Conservation (phyloP, 805 yeast species). For the Starmerella floricola region DNA sequence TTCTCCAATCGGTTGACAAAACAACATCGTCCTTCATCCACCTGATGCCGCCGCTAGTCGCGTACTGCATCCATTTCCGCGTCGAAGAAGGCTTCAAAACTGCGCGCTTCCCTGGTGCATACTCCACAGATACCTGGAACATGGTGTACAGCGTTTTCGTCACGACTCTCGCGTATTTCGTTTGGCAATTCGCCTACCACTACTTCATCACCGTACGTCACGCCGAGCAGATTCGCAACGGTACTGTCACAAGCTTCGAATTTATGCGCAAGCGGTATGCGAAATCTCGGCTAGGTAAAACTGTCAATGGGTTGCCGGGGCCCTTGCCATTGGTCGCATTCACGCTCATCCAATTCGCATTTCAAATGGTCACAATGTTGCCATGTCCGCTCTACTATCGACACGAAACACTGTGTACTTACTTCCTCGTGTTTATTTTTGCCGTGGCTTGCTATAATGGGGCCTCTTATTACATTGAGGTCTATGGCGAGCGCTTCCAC, state of each 20-base stretch:
- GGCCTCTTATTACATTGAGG: conserved; percentile 86
- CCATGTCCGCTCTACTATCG: conserved; percentile 82
- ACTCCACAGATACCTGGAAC: conserved; percentile 56
- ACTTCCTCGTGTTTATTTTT: conserved; percentile 62
- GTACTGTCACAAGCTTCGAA: conserved; percentile 78
- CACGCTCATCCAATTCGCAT: conserved; percentile 72
- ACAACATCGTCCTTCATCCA: conserved; percentile 87
- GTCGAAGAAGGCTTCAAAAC: conserved; percentile 40
- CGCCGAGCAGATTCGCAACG: conserved; percentile 70
- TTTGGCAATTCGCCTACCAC: conserved; percentile 87
- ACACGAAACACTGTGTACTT: conserved; percentile 51
- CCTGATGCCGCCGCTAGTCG: conserved; percentile 74
- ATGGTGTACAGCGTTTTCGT: conserved; percentile 55
- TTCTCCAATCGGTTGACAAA: conserved; percentile 81
- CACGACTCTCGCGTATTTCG: conserved; percentile 70
- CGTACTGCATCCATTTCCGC: conserved; percentile 78
- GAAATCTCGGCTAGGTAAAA: conserved; percentile 51
- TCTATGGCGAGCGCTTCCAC: conserved; percentile 80
- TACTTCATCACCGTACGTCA: conserved; percentile 77
- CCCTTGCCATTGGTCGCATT: conserved; percentile 80
- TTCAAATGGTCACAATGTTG: conserved; percentile 77
- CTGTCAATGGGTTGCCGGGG: conserved; percentile 73
- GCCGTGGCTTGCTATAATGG: conserved; percentile 79
- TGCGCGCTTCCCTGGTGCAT: conserved; percentile 69
- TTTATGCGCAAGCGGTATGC: conserved; percentile 64